Percentiles rank a stretch among this genome's conserved stretches.
phyloP scores from a whole-genome alignment of 108 stramenopile genomes.

The Ochromonas danica region DNA sequence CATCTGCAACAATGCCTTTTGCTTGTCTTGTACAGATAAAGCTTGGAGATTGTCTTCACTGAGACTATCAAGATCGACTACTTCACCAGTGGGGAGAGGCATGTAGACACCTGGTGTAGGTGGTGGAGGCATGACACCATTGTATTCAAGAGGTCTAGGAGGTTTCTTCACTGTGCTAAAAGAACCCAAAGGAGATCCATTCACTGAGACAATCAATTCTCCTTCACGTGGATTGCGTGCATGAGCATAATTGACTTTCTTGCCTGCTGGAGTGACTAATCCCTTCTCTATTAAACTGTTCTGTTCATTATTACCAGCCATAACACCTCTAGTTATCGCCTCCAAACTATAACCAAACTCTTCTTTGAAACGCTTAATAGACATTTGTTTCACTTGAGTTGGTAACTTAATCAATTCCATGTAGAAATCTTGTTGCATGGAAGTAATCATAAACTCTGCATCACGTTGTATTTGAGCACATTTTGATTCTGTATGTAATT shows the following conservation, averaged over 20 bases:
- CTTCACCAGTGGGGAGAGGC: conserved; percentile 24
- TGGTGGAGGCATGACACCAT: background rate
- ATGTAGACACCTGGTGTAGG: conserved; percentile 31
- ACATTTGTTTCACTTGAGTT: conserved; percentile 28
- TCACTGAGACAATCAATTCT: conserved; percentile 29
- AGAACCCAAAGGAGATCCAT: conserved; percentile 27
- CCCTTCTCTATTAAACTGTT: background rate
- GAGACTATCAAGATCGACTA: conserved; percentile 8
- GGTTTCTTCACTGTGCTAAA: conserved; percentile 29
- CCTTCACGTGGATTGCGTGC: conserved; percentile 17
- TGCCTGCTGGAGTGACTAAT: background rate
- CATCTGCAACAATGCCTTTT: conserved; percentile 26
- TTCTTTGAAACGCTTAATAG: conserved; percentile 18
- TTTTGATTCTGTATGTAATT: background rate
- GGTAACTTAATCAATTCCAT: conserved; percentile 35
- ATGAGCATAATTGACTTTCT: background rate
- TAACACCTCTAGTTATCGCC: conserved; percentile 23
- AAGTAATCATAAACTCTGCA: conserved; percentile 29
- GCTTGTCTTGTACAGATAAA: background rate
- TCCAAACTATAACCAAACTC: conserved; percentile 26
- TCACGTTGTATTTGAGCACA: conserved; percentile 5
- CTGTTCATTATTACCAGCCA: background rate
- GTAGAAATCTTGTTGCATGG: conserved; percentile 32
- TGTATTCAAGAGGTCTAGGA: background rate
- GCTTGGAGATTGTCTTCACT: background rate